Evolutionary conservation across 768 basidiomycete species (phyloP).

Genomic region (Boletus subcaerulescens): DNA sequence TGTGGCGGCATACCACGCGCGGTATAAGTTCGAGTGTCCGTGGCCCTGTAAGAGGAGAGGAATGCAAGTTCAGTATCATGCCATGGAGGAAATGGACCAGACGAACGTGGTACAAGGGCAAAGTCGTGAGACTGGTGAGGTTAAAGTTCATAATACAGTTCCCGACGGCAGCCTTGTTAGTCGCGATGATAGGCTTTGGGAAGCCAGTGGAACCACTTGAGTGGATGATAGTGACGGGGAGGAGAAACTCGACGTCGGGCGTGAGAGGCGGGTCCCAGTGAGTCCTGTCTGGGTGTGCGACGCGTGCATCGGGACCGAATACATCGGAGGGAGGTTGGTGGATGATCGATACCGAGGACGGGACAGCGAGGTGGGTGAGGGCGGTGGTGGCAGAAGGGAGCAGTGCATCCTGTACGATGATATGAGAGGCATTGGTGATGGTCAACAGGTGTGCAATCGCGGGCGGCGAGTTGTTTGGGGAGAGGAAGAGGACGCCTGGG

Average conservation of each 20-base stretch:
- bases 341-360: slow-evolving; percentile 21
- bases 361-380: slow-evolving; percentile 17
- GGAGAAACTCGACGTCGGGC: slow-evolving; percentile 20
- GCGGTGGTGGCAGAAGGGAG: slow-evolving; percentile 14
- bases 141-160: slow-evolving; percentile 35
- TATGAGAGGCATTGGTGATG: slow-evolving; percentile 18
- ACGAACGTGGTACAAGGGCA: slow-evolving; percentile 35
- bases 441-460: slow-evolving; percentile 46
- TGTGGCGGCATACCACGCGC: slow-evolving; percentile 42
- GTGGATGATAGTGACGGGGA: slow-evolving; percentile 24
- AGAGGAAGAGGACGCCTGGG: slow-evolving; percentile 35
- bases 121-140: slow-evolving; percentile 19
- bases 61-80: not conserved
- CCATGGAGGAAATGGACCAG: not conserved
- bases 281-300: slow-evolving; percentile 18
- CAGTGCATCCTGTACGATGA: slow-evolving; percentile 20
- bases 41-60: slow-evolving; percentile 11
- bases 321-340: slow-evolving; percentile 19
- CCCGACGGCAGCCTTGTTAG: slow-evolving; percentile 35
- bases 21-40: slow-evolving; percentile 31
- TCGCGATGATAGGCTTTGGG: slow-evolving; percentile 42
- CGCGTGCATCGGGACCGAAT: slow-evolving; percentile 17
- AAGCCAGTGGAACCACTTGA: slow-evolving; percentile 43
- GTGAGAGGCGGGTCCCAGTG: slow-evolving; percentile 18
- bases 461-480: slow-evolving; percentile 44